Conservation (phyloP, 1,139 yeast genomes). For the Hyphopichia khmerensis region DNA sequence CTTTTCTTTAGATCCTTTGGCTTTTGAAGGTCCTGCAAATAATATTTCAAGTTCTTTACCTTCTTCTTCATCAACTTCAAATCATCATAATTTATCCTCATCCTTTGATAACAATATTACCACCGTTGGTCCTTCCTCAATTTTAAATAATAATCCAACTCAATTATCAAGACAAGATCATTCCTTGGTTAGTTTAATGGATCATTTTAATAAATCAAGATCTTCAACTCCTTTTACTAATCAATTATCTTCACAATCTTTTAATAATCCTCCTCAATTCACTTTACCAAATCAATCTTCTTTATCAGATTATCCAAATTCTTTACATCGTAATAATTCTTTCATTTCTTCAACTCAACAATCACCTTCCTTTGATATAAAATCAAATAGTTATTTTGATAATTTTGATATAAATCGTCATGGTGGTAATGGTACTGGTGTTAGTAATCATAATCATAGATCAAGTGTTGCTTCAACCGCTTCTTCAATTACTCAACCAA, state of each 20-base stretch:
- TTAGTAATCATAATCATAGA: conserved; percentile 3
- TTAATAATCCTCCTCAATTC: conserved; percentile 9
- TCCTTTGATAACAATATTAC: conserved; percentile 8
- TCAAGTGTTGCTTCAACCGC: conserved; percentile 1
- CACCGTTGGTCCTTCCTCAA: conserved; percentile 2
- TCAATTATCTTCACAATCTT: conserved; percentile 2
- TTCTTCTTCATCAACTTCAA: neutral
- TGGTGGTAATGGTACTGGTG: too few species aligned
- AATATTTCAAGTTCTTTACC: conserved; percentile 11
- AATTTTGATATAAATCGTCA: neutral
- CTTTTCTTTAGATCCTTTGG: conserved; percentile 33
- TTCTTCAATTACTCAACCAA: conserved; percentile 1
- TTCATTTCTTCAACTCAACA: conserved; percentile 1
- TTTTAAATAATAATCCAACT: conserved; percentile 5
- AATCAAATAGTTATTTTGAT: conserved; percentile 3
- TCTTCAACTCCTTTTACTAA: conserved; percentile 1
- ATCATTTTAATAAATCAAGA: conserved; percentile 9
- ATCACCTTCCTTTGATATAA: neutral
- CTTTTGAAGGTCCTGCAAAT: conserved; percentile 32
- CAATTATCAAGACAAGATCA: conserved; percentile 13
- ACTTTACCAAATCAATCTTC: neutral
- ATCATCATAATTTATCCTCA: conserved; percentile 6
- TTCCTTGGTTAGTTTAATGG: conserved; percentile 26
- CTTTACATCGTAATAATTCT: conserved; percentile 3
- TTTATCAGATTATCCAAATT: neutral